These are phyloP conservation scores for Leccinum subtestaceum DNA, from an alignment of 768 basidiomycete genomes.

Conservation along the genomic window DNA sequence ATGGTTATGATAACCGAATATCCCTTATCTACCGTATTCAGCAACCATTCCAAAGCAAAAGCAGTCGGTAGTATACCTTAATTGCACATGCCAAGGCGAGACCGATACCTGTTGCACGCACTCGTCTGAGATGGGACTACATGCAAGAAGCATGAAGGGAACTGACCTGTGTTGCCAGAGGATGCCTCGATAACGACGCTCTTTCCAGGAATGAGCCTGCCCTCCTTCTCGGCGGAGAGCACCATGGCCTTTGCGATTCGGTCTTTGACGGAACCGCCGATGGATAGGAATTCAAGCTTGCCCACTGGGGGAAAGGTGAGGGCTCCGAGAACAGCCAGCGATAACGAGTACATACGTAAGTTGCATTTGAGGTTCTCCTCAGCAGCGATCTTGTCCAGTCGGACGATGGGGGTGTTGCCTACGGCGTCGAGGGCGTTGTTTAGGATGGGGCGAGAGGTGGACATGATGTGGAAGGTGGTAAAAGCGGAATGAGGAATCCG, in stretches of 20 bases:
- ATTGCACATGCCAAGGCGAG: slow-evolving; percentile 91
- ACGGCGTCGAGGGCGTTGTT: slow-evolving; percentile 82
- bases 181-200: slow-evolving; percentile 95
- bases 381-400: slow-evolving; percentile 74
- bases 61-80: slow-evolving; percentile 55
- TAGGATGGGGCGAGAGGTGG: slow-evolving; percentile 48
- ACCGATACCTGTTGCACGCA: slow-evolving; percentile 66
- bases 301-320: slow-evolving; percentile 52
- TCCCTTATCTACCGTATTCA: slow-evolving; percentile 87
- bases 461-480: slow-evolving; percentile 22
- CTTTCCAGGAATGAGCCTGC: slow-evolving; percentile 79
- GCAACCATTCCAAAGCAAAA: slow-evolving; percentile 34
- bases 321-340: background rate
- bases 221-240: slow-evolving; percentile 87
- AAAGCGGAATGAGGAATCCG: background rate
- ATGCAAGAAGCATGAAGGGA: background rate
- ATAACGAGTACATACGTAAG: slow-evolving; percentile 57
- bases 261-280: slow-evolving; percentile 94
- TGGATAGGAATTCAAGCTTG: slow-evolving; percentile 87
- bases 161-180: slow-evolving; percentile 89
- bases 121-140: background rate
- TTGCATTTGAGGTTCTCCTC: slow-evolving; percentile 83
- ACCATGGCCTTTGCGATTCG: slow-evolving; percentile 97
- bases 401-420: slow-evolving; percentile 88
- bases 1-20: slow-evolving; percentile 88